Conservation (phyloP, 345 rosid genomes). For the Bruguiera parviflora region DNA sequence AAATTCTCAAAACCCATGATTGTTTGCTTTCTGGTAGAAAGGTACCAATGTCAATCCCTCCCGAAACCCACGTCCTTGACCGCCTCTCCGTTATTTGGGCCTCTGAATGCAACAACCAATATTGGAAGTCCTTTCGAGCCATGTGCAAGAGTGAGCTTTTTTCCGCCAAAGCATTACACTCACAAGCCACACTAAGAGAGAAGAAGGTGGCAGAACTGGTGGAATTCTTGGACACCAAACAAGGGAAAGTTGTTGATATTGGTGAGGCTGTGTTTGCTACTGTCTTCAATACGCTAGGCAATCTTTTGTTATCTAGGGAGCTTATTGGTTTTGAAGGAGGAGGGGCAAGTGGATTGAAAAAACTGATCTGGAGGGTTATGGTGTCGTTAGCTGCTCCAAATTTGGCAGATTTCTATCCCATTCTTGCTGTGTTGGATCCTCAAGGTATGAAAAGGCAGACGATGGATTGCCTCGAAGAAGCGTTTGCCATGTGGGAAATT, state of each 20-base stretch:
- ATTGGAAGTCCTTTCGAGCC: constrained; percentile 1
- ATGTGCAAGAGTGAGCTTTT: constrained; percentile 20
- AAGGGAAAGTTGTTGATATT: constrained; percentile 9
- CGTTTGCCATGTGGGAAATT: constrained; percentile 6
- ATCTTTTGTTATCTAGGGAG: constrained; percentile 11
- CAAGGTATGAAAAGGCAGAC: constrained; percentile 4
- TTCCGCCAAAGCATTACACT: constrained; percentile 13
- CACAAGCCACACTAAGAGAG: constrained; percentile 11
- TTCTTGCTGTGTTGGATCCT: constrained; percentile 13
- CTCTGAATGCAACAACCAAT: not conserved
- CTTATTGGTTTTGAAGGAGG: not conserved
- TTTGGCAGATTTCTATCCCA: constrained; percentile 10
- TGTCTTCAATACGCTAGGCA: constrained; percentile 7
- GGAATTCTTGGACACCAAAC: constrained; percentile 2
- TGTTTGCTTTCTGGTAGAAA: constrained; percentile 12
- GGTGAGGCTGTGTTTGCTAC: constrained; percentile 16
- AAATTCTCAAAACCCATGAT: constrained; percentile 21
- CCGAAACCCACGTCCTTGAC: not conserved
- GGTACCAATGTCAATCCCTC: not conserved
- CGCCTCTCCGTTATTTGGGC: constrained; percentile 4
- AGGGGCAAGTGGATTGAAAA: not conserved
- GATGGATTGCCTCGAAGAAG: not conserved
- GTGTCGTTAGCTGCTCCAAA: not conserved
- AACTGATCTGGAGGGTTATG: not conserved
- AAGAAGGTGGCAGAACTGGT: constrained; percentile 15